Evolutionary conservation across 2,329 filamentous ascomycete genomes (phyloP).

Genomic region (Fusarium succisae): DNA sequence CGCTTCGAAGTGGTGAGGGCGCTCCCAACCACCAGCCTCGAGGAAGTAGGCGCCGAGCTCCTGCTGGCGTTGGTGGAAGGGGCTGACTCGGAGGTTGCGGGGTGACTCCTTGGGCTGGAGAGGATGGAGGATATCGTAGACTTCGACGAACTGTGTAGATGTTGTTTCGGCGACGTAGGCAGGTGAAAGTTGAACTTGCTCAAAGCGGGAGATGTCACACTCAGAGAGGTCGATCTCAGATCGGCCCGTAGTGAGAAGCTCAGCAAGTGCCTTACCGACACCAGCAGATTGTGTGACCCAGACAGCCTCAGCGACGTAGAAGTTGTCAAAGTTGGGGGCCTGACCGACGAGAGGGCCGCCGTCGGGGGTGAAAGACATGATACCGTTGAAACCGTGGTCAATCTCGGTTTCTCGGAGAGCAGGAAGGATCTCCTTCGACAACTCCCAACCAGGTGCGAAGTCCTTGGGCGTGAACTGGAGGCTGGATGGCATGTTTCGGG

Average conservation of each 20-base stretch:
- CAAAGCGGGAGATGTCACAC: conserved; percentile 69
- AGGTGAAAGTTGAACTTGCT: conserved; percentile 66
- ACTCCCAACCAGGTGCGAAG: conserved; percentile 68
- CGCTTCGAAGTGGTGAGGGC: conserved; percentile 69
- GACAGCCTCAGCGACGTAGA: conserved; percentile 72
- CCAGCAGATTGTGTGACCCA: conserved; percentile 75
- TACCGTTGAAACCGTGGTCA: conserved; percentile 70
- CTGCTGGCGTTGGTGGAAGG: conserved; percentile 63
- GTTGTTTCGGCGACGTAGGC: conserved; percentile 68
- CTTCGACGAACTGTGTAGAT: conserved; percentile 69
- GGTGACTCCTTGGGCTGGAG: conserved; percentile 66
- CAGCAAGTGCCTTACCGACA: conserved; percentile 67
- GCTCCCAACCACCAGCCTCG: conserved; percentile 69
- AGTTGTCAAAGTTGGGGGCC: conserved; percentile 66
- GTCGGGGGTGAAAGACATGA: conserved; percentile 73
- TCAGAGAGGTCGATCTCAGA: conserved; percentile 66
- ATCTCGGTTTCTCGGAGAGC: conserved; percentile 60
- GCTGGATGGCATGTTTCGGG: conserved; percentile 71
- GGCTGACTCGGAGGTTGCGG: conserved; percentile 66
- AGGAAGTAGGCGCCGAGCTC: conserved; percentile 68
- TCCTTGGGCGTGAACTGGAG: conserved; percentile 68
- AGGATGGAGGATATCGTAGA: conserved; percentile 72
- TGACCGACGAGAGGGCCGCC: conserved; percentile 68
- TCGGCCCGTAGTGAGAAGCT: conserved; percentile 64
- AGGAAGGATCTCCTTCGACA: conserved; percentile 64